Evolutionary conservation across 1,284 basidiomycete species (phyloP).

Genomic region (Cutaneotrichosporon cyanovorans): DNA sequence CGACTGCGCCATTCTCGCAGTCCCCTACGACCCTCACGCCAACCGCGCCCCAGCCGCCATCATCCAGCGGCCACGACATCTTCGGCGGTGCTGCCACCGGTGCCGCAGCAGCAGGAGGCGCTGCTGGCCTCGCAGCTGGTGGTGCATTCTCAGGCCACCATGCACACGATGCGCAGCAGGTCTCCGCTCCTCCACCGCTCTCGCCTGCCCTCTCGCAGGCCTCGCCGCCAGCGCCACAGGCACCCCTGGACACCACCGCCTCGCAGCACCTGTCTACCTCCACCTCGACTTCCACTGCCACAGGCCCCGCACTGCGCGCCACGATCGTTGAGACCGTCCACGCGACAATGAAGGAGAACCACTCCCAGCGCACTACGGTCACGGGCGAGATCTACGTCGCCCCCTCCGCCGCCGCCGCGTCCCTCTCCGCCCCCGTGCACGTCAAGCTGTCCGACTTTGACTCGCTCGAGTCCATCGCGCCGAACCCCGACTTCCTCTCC

Average conservation of each 20-base stretch:
- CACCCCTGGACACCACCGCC: too few relatives aligned
- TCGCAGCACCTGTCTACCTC: too few relatives aligned
- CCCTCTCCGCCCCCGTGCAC: conserved; percentile 23
- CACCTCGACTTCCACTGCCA: background rate
- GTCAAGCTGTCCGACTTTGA: conserved; percentile 49
- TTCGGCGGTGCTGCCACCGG: background rate
- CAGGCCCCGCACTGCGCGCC: conserved; percentile 6
- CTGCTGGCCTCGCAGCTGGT: background rate
- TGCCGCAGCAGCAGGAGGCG: conserved; percentile 7
- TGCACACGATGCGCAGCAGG: too few relatives aligned
- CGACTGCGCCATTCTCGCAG: too few relatives aligned
- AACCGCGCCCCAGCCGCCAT: background rate
- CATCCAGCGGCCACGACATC: background rate
- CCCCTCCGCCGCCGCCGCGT: background rate
- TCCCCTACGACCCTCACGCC: background rate
- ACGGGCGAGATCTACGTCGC: conserved; percentile 46
- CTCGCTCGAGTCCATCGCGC: conserved; percentile 49
- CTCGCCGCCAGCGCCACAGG: too few relatives aligned
- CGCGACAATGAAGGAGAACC: conserved; percentile 41
- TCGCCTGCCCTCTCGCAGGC: too few relatives aligned
- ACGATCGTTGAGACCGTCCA: conserved; percentile 50
- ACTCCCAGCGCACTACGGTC: conserved; percentile 7
- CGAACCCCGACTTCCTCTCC: conserved; percentile 49
- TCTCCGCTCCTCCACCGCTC: too few relatives aligned
- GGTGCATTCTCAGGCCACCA: too few relatives aligned